Percentiles rank a stretch among this genome's conserved stretches.
Evolutionary conservation across 2,329 filamentous ascomycete species (phyloP).

Genomic region (Trichoderma sp.): DNA sequence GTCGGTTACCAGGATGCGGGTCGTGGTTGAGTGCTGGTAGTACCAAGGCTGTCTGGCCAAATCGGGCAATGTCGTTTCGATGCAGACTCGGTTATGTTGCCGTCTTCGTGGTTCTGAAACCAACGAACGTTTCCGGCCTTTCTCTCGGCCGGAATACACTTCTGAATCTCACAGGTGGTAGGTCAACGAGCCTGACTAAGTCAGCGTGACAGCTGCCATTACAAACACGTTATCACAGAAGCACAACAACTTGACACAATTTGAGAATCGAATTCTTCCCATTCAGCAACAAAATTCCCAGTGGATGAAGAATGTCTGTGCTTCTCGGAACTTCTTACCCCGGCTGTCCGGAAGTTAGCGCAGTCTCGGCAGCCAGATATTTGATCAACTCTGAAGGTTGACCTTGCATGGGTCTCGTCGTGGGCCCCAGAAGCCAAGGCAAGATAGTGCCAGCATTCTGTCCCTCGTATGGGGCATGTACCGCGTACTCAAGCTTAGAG

Average conservation of each 20-base stretch:
- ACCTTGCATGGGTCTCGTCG: not conserved
- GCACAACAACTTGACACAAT: not conserved
- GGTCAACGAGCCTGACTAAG: not conserved
- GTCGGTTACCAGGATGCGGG: not conserved
- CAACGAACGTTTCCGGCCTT: conserved; percentile 17
- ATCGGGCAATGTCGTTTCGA: not conserved
- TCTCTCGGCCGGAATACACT: conserved; percentile 18
- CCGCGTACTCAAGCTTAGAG: not conserved
- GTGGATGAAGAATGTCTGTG: not conserved
- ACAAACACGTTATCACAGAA: not conserved
- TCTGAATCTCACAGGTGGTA: not conserved
- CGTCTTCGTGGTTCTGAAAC: conserved; percentile 1
- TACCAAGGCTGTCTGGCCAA: not conserved
- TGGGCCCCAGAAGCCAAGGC: not conserved
- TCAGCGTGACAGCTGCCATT: not conserved
- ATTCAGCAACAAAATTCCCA: not conserved
- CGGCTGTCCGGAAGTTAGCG: not conserved
- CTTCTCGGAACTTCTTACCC: not conserved
- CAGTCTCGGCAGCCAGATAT: not conserved
- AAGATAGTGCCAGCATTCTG: not conserved
- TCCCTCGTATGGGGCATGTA: not conserved
- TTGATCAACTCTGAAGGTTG: not conserved
- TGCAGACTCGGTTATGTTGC: conserved; percentile 1
- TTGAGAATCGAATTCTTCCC: not conserved
- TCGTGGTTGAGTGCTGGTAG: not conserved